Conservation (phyloP, 805 yeast genomes). For the Cyberlindnera sargentensis region DNA sequence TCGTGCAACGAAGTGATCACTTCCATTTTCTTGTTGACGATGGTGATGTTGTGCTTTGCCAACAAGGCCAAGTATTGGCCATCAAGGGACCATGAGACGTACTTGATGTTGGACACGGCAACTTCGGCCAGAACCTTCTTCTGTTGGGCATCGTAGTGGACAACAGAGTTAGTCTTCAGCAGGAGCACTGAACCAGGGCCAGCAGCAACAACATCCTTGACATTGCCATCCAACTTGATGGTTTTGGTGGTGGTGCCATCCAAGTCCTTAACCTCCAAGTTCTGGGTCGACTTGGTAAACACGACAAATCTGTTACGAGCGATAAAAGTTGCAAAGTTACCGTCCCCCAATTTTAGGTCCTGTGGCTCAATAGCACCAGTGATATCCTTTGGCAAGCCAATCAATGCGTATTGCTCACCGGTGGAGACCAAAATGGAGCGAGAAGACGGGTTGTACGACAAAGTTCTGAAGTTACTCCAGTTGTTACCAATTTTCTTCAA, state of each 20-base stretch:
- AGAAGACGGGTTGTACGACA: conserved; percentile 91
- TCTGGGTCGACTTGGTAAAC: conserved; percentile 53
- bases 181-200: conserved; percentile 81
- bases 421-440: conserved; percentile 78
- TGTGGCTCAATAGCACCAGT: conserved; percentile 93
- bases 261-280: conserved; percentile 79
- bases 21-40: conserved; percentile 75
- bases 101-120: conserved; percentile 72
- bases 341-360: conserved; percentile 72
- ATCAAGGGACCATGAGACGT: conserved; percentile 82
- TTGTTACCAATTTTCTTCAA: conserved; percentile 78
- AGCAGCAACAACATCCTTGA: conserved; percentile 67
- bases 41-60: conserved; percentile 87
- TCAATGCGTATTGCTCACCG: conserved; percentile 68
- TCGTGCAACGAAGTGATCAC: conserved; percentile 83
- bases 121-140: conserved; percentile 67
- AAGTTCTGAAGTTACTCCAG: conserved; percentile 78
- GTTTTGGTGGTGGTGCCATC: conserved; percentile 76
- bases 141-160: conserved; percentile 89
- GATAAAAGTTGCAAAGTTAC: conserved; percentile 81
- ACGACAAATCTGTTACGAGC: conserved; percentile 93
- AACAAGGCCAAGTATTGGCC: conserved; percentile 82
- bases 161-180: conserved; percentile 64
- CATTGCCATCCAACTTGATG: conserved; percentile 59
- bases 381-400: conserved; percentile 75